Conservation (phyloP, 192 early-diverging fungal genomes). For the Backusella morwellensis region DNA sequence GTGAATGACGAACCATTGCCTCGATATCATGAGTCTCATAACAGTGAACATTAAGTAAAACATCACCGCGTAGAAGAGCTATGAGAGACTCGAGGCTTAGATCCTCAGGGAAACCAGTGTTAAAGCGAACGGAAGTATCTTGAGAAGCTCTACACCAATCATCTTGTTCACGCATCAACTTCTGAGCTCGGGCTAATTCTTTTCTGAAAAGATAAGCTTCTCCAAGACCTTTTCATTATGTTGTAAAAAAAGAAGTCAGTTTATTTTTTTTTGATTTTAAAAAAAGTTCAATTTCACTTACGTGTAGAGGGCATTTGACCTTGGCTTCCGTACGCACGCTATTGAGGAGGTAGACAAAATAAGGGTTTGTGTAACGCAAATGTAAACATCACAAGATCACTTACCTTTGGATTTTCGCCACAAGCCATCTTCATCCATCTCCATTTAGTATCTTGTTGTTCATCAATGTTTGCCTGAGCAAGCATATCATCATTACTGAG, state of each 20-base stretch:
- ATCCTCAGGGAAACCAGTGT: slow-evolving; percentile 55
- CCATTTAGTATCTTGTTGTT: slow-evolving; percentile 51
- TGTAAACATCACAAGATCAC: not conserved
- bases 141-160: slow-evolving; percentile 59
- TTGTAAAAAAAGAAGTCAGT: not conserved
- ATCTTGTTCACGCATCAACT: slow-evolving; percentile 47
- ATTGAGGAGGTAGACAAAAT: not conserved
- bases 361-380: not conserved
- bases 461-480: slow-evolving; percentile 39
- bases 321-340: slow-evolving; percentile 7
- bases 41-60: slow-evolving; percentile 72
- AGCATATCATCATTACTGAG: slow-evolving; percentile 67
- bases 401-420: slow-evolving; percentile 71
- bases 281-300: slow-evolving; percentile 16
- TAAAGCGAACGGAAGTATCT: slow-evolving; percentile 22
- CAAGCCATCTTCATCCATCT: slow-evolving; percentile 84
- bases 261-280: not conserved
- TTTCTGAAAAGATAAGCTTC: slow-evolving; percentile 64
- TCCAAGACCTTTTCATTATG: slow-evolving; percentile 45
- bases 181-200: slow-evolving; percentile 51
- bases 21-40: slow-evolving; percentile 71
- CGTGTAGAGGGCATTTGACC: slow-evolving; percentile 43
- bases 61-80: slow-evolving; percentile 69
- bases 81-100: slow-evolving; percentile 62
- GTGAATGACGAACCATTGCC: slow-evolving; percentile 67